A percentile compares a stretch with the other conserved stretches of the same genome.
Conservation (phyloP, 768 basidiomycete species). For the Lentinula detonsa region DNA sequence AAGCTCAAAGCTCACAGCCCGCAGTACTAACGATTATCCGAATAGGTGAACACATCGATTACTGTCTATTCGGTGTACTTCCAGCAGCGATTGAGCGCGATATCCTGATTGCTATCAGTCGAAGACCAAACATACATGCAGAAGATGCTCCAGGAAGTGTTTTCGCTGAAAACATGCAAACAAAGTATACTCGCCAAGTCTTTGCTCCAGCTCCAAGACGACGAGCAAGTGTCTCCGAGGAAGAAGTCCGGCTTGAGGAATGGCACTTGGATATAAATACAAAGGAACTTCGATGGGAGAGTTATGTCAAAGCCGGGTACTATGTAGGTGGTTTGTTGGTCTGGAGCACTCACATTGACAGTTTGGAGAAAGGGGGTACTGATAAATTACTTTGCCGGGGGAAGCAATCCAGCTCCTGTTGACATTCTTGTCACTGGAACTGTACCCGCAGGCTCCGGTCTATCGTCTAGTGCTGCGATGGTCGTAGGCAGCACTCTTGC, state of each 20-base stretch:
- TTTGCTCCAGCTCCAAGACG: constrained; percentile 48
- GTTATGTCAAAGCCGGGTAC: constrained; percentile 83
- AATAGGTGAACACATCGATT: constrained; percentile 80
- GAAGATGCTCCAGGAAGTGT: constrained; percentile 44
- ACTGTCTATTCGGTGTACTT: constrained; percentile 76
- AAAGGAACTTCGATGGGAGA: constrained; percentile 72
- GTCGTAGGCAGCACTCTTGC: constrained; percentile 82
- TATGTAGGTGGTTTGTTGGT: constrained; percentile 44
- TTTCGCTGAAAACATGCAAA: constrained; percentile 54
- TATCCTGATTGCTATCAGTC: constrained; percentile 71
- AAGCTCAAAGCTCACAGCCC: background rate
- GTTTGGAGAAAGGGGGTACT: constrained; percentile 37
- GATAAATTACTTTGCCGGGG: constrained; percentile 11
- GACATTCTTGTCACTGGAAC: constrained; percentile 75
- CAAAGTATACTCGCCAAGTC: constrained; percentile 50
- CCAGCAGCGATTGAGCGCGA: constrained; percentile 84
- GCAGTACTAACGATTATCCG: constrained; percentile 8
- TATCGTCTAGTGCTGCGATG: constrained; percentile 88
- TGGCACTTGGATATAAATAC: constrained; percentile 79
- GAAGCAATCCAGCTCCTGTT: constrained; percentile 45
- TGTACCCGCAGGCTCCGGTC: constrained; percentile 81
- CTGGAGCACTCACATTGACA: constrained; percentile 49
- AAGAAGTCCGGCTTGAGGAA: constrained; percentile 35
- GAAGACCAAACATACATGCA: constrained; percentile 23
- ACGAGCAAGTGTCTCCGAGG: constrained; percentile 20